Evolutionary conservation across 768 basidiomycete genomes (phyloP), one percentile per base, ranked within the genome.

Genomic region (Podaxis sp.): DNA sequence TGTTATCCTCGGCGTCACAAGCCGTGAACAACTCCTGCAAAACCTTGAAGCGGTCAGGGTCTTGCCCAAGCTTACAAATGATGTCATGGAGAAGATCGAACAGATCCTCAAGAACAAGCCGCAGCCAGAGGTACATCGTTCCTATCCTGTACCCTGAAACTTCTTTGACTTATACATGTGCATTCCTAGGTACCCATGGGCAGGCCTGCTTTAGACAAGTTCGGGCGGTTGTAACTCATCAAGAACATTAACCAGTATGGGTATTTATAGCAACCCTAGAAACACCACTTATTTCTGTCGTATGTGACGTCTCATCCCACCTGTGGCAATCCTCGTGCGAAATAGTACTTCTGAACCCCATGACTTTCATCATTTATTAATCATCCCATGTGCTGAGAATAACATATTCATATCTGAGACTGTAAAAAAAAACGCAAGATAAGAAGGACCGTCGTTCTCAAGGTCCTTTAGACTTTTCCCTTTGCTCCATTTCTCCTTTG

Each of bases 1-100:
- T 1, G 80, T 89, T 62, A 88, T 90, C 64, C 81, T 89, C 55
- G 90, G 89, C 13, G 90, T 86, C 1, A 78, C 85, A 18, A 82
- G 77, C 62, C 79, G 84, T 1, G 79, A 85, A 61, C 90, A 91
- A 69, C 69, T 91, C 38, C 63, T 77, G 23, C 84, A 90, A 55
- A 90, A 90, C 70, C 71, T 91, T 63, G 83, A 86, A 70, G 90
- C 89, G 5, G 42, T 57, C 44, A 47, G 47, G 32, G 46, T 57
- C 7, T 35, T 57, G 44, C 55, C 55, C 28, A 57, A 57, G 42
- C 35, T 57, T 11, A 57, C 55, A 2, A 23, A 25, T 21, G 55
- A 48, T 7, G 14, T 57, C n/a, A 5, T 57, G 44, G 55, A 47
- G 32, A 44, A 48, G 32, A 48, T 57, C 32, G 55, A 57, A 23